phyloP scores from a whole-genome alignment of 345 rosid genomes.

The Erodium maritimum region DNA sequence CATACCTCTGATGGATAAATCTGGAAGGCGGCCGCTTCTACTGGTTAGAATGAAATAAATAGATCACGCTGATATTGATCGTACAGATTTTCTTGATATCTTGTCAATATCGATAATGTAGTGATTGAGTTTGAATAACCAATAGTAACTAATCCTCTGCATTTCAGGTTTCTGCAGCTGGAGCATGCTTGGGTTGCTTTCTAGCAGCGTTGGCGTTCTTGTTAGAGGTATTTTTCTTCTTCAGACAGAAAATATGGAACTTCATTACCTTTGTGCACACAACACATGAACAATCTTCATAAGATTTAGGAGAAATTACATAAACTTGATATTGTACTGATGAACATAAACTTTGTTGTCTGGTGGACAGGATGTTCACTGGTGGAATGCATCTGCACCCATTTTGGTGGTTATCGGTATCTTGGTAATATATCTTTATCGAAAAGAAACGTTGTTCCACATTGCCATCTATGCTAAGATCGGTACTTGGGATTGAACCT shows the following conservation, averaged over 20 bases:
- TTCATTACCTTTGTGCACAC: no score
- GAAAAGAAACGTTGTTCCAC: no score
- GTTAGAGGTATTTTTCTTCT: not conserved
- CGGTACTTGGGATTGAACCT: no score
- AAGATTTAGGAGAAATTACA: no score
- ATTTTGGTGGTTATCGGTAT: conserved; percentile 22
- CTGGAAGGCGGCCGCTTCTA: not conserved
- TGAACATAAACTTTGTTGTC: not conserved
- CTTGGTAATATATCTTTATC: conserved; percentile 13
- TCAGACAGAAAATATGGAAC: not conserved
- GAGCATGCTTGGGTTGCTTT: conserved; percentile 2
- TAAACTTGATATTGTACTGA: not conserved
- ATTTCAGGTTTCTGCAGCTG: conserved; percentile 2
- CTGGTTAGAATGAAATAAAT: not conserved
- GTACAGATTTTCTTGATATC: no score
- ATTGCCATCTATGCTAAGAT: no score
- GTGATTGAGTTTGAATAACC: no score
- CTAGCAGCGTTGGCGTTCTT: not conserved
- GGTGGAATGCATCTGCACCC: conserved; percentile 3
- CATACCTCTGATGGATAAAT: conserved; percentile 1
- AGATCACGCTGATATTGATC: not conserved
- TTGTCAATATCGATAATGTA: no score
- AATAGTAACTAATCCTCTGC: no score
- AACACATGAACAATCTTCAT: not conserved
- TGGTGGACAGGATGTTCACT: conserved; percentile 11